Base-by-base conservation (phyloP, 1,139 yeast genomes). In the Candida frijolesensis region DNA sequence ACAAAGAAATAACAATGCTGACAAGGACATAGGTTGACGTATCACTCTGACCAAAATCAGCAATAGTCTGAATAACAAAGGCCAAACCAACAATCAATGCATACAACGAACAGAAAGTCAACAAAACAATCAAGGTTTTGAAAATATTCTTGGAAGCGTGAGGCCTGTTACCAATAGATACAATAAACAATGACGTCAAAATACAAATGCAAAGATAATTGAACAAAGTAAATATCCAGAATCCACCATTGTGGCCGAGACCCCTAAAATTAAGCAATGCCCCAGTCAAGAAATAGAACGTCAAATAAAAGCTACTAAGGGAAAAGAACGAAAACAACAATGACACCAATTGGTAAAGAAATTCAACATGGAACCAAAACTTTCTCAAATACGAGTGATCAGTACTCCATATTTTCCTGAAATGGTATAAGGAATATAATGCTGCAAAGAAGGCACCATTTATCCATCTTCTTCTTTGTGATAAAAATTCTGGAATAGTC, bases 111-210 rank as follows among this genome's bases (percentile, higher is more conserved):
- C 96, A 89, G 12, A 89, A 56, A 0, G 94, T 86, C 53, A 94
- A 72, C 39, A 90, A 66, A 1, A 85, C 75, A 69, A 94, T 89
- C 42, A 94, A 79, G 0, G 80, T 70, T 60, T 89, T 78, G 68
- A 90, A 94, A 49, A 92, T 68, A 44, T 78, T 81, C 52, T 82
- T 83, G 15, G 84, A 81, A 0, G 97, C 96, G 61, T 92, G 97
- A 1, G 99, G 99, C 61, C 97, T 79, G 63, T 94, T 94, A 57
- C 98, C 99, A 79, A 92, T 87, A 2, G 97, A 90, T 40, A 91
- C 89, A 58, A 94, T 85, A 62, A 94, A 89, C 68, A 91, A 84
- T 8, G 96, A 83, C 3, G 95, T 85, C 59, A 94, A 74, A 33
- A 87, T 87, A 66, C 96, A 85, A 51, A 91, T 80, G 59, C 92